Base-by-base conservation (phyloP, 495 filamentous ascomycete species). In the Aspergillus asperescens region DNA sequence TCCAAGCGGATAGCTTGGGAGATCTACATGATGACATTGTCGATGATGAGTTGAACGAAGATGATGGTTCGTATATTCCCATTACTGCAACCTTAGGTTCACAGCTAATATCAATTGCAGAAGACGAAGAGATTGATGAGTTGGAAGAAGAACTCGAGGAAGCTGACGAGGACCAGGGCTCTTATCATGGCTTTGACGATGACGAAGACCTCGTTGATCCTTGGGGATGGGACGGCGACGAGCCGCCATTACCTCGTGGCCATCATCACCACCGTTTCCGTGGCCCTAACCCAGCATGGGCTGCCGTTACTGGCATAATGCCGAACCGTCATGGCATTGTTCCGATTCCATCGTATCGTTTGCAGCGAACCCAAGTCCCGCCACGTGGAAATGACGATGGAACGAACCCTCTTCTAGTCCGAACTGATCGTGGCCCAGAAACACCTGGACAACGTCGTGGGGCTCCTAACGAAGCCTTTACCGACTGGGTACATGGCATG, bases 361-460 rank as follows among this genome's bases (percentile, higher is more conserved):
- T 81, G 43, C 77, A 81, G 57, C 68, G 81, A 34, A 72, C 68
- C 34, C 72, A 78, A 37, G 64, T 69, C 15, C 68, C 67, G 4
- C 58, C 73, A 23, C 78, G 81, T 20, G 68, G 68, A 12, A 77
- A 76, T 35, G 89, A 95, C 59, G 89, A 95, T 60, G 89, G 88
- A 15, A 75, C 78, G 4, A 95, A 96, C 61, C 90, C 90, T 42
- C 75, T 96, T 12, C 79, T 90, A 46, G 46, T 68, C 65, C 61
- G 76, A 8, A 62, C 60, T 28, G 77, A 74, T 35, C 68, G 72
- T 29, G 61, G 64, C 9, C 60, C 63, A 37, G 71, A 66, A 50
- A 59, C 52, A 23, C 16, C 59, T 35, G 65, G 59, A 39, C 67
- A 62, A 54, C 58, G 61, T 24, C 68, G 70, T 57, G 68, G 57